Conservation (phyloP, 306 rosid genomes). For the Boehmeria nivea region DNA sequence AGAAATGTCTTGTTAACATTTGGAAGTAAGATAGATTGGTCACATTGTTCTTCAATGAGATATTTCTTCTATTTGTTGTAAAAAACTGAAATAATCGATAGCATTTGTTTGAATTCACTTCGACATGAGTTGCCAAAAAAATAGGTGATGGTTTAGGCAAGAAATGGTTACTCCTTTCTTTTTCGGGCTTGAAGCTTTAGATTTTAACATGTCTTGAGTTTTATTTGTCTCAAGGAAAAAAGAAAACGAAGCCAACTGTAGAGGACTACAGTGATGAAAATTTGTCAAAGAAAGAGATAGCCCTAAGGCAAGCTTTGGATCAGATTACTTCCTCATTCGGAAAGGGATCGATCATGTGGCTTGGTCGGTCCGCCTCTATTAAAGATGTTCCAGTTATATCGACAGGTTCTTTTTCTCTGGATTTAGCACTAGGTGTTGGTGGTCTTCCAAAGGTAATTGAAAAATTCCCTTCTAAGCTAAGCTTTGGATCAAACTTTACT, state of each 20-base stretch:
- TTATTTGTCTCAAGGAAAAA: constrained; percentile 45
- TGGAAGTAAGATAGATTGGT: background rate
- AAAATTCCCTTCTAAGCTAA: too few species aligned
- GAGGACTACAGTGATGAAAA: constrained; percentile 63
- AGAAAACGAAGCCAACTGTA: constrained; percentile 62
- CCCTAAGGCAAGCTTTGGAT: constrained; percentile 82
- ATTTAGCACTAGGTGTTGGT: constrained; percentile 69
- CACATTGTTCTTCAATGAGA: too few species aligned
- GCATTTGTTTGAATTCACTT: too few species aligned
- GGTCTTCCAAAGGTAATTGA: constrained; percentile 85
- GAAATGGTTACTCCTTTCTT: background rate
- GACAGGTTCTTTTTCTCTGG: constrained; percentile 81
- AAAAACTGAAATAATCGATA: too few species aligned
- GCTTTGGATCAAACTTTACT: too few species aligned
- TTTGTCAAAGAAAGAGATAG: constrained; percentile 70
- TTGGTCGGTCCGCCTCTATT: constrained; percentile 51
- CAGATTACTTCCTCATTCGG: constrained; percentile 84
- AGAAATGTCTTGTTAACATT: background rate
- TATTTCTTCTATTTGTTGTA: too few species aligned
- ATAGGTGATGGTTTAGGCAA: too few species aligned
- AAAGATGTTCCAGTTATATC: constrained; percentile 69
- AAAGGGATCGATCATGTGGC: constrained; percentile 96
- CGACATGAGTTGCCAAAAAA: background rate
- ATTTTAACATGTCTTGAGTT: constrained; percentile 5
- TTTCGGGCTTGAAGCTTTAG: background rate